phyloP scores from a whole-genome alignment of 352 stramenopile species.

The Globisporangium yorkense region DNA sequence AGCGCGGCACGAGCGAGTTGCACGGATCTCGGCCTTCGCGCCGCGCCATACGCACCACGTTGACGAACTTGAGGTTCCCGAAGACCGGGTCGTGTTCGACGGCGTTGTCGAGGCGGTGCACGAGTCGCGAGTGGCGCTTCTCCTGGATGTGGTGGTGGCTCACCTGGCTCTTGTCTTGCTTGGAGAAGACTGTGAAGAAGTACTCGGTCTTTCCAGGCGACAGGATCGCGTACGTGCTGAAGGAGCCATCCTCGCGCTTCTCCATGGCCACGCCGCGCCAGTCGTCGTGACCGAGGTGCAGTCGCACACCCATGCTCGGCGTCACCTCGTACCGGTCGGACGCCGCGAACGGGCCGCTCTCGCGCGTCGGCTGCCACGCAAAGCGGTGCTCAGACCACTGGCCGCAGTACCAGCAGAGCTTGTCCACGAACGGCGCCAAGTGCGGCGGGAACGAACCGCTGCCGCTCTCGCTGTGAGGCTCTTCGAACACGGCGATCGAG shows the following conservation, averaged over 20 bases:
- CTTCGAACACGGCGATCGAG: constrained; percentile 69
- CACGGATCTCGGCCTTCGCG: constrained; percentile 61
- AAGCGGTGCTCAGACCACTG: constrained; percentile 76
- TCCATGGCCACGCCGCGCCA: constrained; percentile 69
- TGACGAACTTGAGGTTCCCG: constrained; percentile 36
- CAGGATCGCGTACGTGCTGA: constrained; percentile 52
- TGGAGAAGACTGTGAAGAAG: constrained; percentile 55
- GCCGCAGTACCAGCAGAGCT: constrained; percentile 75
- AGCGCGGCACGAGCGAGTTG: constrained; percentile 62
- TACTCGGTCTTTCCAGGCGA: constrained; percentile 70
- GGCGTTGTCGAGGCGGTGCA: constrained; percentile 2
- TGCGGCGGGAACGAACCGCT: constrained; percentile 44
- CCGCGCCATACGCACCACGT: constrained; percentile 45
- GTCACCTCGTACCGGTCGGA: constrained; percentile 28
- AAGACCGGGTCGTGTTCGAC: constrained; percentile 11
- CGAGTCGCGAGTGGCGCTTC: constrained; percentile 27
- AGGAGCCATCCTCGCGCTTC: constrained; percentile 45
- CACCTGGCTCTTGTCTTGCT: constrained; percentile 14
- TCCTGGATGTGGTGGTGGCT: constrained; percentile 43
- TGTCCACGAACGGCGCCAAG: constrained; percentile 45
- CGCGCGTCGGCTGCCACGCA: constrained; percentile 39
- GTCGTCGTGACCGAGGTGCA: constrained; percentile 69
- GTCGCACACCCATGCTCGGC: constrained; percentile 30
- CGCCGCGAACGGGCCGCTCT: constrained; percentile 31
- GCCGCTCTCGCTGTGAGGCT: constrained; percentile 53